Percentiles rank a stretch among this genome's conserved stretches.
Evolutionary conservation across 2,329 filamentous ascomycete genomes (phyloP).

Genomic region (Venturia oleaginea): DNA sequence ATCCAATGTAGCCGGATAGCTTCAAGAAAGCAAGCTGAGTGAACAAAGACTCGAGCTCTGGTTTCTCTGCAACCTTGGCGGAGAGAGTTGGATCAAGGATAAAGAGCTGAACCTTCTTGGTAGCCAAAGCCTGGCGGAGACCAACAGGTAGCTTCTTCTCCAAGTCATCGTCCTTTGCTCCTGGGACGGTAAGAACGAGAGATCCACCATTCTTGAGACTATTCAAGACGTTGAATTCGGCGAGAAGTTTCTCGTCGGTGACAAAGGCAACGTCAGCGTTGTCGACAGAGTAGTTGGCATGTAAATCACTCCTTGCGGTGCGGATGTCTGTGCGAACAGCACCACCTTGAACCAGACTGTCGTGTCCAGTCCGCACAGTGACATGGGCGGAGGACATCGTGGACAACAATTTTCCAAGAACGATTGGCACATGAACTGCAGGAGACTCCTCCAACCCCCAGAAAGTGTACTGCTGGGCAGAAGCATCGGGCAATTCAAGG

Average conservation of each 20-base stretch:
- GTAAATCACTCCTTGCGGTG: constrained; percentile 70
- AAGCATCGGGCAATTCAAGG: constrained; percentile 44
- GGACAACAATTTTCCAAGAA: constrained; percentile 50
- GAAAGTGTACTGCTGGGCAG: constrained; percentile 78
- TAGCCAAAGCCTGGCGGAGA: constrained; percentile 62
- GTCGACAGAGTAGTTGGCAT: constrained; percentile 73
- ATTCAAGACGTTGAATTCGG: constrained; percentile 64
- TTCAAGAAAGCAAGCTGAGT: constrained; percentile 77
- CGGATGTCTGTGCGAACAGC: constrained; percentile 77
- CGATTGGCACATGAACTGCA: constrained; percentile 52
- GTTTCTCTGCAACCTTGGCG: constrained; percentile 57
- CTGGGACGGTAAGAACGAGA: constrained; percentile 66
- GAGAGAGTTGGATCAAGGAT: constrained; percentile 64
- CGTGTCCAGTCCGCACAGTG: constrained; percentile 48
- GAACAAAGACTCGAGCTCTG: constrained; percentile 54
- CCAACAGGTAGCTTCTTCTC: constrained; percentile 72
- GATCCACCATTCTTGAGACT: constrained; percentile 62
- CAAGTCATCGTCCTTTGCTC: constrained; percentile 76
- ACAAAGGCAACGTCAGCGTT: constrained; percentile 73
- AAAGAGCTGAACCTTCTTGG: constrained; percentile 62
- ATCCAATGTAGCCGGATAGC: constrained; percentile 58
- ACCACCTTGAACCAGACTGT: constrained; percentile 64
- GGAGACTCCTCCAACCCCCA: constrained; percentile 79
- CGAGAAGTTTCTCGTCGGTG: constrained; percentile 69
- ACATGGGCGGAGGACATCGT: constrained; percentile 45